Evolutionary conservation across 2,329 filamentous ascomycete genomes (phyloP), one percentile per base, ranked within the genome.

Genomic region (Fusarium nygamai): DNA sequence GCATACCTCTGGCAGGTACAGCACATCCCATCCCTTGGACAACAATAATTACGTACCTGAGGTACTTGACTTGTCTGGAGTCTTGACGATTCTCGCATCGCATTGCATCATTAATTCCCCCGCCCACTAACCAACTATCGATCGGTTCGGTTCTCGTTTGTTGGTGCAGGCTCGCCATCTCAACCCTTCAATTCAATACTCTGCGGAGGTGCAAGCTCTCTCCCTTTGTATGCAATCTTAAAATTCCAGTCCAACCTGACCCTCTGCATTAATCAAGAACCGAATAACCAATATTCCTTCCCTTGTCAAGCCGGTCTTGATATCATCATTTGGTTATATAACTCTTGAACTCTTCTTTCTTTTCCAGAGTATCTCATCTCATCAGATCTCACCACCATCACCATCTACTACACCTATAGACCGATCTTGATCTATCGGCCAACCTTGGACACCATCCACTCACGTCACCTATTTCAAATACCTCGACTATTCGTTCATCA

Each of bases 241-340:
- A 57, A 67, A 78, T 78, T 76, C 74, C 73, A 74, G 43, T 62
- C 44, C 56, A 54, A 61, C 56, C 38, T 71, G 58, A 62, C 51
- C 73, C 69, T 65, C 56, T 69, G 62, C 36, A 72, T 67, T 67
- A 58, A 72, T 59, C 63, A 57, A 64, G 64, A 67, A 57, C 59
- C 38, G 59, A 61, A 67, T 44, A 56, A 67, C 39, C 73, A 73
- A 71, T 76, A 73, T 76, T 68, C 46, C 71, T 76, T 75, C 73
- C 73, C 71, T 78, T 72, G 41, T 63, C 71, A 77, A 77, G 76
- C 75, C 67, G 75, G 74, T 54, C 75, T 78, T 78, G 74, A 74
- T 68, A 60, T 33, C n/a, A 43, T 27, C 54, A 36, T 16, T 51
- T 71, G 59, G 62, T 64, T 74, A 74, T 71, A 74, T 74, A 74